Conservation (phyloP, 2,329 filamentous ascomycete species). For the Phyllachora maydis region DNA sequence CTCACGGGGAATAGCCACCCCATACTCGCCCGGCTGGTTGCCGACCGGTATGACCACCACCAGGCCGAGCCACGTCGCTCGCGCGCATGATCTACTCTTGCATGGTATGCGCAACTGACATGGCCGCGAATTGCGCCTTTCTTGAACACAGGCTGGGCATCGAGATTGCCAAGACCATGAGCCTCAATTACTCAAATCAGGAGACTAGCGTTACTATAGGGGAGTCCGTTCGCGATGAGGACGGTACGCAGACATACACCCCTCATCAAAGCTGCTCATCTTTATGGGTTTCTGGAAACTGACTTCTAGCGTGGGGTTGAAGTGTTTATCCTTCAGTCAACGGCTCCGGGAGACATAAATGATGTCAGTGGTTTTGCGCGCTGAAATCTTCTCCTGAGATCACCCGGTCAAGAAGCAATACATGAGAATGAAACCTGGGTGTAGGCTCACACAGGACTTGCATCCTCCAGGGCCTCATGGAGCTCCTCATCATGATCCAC, state of each 20-base stretch:
- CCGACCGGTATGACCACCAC: conserved; percentile 13
- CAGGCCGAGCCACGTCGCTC: conserved; percentile 4
- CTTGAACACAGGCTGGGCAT: conserved; percentile 41
- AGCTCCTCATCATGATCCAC: conserved; percentile 27
- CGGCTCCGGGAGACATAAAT: conserved; percentile 89
- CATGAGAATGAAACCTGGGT: too few relatives aligned
- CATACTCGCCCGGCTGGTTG: conserved; percentile 9
- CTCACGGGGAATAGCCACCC: conserved; percentile 12
- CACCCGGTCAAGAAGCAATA: too few relatives aligned
- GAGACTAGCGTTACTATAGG: conserved; percentile 85
- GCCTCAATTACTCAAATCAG: conserved; percentile 70
- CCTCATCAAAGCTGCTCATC: too few relatives aligned
- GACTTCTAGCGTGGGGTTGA: neutral
- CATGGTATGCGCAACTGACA: conserved; percentile 2
- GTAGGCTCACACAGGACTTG: too few relatives aligned
- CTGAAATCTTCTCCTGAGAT: too few relatives aligned
- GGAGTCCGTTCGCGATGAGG: conserved; percentile 90
- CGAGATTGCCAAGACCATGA: conserved; percentile 59
- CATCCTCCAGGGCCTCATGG: conserved; percentile 97
- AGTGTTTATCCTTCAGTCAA: conserved; percentile 87
- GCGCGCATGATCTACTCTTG: neutral
- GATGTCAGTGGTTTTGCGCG: too few relatives aligned
- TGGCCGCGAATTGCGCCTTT: too few relatives aligned
- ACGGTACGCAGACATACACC: conserved; percentile 26
- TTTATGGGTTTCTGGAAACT: too few relatives aligned